These are phyloP conservation scores for Fusarium keratoplasticum DNA, from an alignment of 2,329 filamentous ascomycete genomes.

Conservation along the genomic window DNA sequence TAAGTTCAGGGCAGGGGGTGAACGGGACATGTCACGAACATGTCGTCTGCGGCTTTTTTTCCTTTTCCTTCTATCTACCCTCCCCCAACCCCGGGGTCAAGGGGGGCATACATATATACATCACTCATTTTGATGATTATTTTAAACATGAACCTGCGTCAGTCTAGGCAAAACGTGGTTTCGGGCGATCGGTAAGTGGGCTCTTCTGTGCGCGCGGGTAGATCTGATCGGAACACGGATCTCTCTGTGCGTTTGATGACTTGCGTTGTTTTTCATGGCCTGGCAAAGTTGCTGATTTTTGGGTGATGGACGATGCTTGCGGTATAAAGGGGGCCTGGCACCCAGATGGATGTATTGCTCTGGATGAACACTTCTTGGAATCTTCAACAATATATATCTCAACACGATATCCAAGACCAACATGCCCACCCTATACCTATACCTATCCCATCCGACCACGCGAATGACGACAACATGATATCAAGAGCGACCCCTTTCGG, in stretches of 20 bases:
- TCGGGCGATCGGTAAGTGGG: constrained; percentile 40
- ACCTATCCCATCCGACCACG: not conserved
- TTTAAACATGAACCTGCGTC: not conserved
- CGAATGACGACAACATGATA: not conserved
- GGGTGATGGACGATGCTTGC: not conserved
- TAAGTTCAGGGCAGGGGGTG: constrained; percentile 22
- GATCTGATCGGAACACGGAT: constrained; percentile 34
- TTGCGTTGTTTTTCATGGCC: constrained; percentile 19
- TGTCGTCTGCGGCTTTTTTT: constrained; percentile 29
- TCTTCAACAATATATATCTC: not conserved
- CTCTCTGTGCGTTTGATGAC: constrained; percentile 16
- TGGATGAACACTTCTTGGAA: not conserved
- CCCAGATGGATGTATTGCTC: not conserved
- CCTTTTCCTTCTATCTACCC: constrained; percentile 15
- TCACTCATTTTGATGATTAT: constrained; percentile 8
- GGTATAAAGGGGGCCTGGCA: not conserved
- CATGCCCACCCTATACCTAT: not conserved
- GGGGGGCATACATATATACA: not conserved
- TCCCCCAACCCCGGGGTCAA: not conserved
- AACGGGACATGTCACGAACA: constrained; percentile 7
- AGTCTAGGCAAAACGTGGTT: constrained; percentile 16
- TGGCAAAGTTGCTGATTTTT: constrained; percentile 5
- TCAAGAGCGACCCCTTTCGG: not conserved
- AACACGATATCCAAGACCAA: not conserved
- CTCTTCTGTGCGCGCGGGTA: constrained; percentile 21